Evolutionary conservation across 2,329 filamentous ascomycete genomes (phyloP).

Genomic region (Hypoxylon sp.): DNA sequence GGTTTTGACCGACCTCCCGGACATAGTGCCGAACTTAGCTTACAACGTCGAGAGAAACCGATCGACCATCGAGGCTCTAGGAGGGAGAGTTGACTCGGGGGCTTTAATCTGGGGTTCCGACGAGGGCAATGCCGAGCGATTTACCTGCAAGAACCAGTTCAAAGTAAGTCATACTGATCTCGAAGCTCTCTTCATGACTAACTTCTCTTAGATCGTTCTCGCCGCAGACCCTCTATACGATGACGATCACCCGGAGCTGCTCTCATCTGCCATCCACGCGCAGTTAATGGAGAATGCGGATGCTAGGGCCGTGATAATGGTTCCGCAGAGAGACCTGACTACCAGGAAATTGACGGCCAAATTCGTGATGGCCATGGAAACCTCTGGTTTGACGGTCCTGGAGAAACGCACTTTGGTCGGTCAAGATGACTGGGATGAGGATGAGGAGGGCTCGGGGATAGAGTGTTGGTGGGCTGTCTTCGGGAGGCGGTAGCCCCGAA

Average conservation of each 20-base stretch:
- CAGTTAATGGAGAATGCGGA: constrained; percentile 72
- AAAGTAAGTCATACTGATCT: constrained; percentile 56
- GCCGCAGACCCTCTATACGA: constrained; percentile 92
- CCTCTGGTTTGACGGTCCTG: constrained; percentile 63
- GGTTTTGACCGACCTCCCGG: constrained; percentile 84
- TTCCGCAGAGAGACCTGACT: constrained; percentile 82
- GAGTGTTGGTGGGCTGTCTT: constrained; percentile 80
- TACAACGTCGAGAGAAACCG: constrained; percentile 79
- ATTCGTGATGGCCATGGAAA: constrained; percentile 74
- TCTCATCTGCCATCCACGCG: constrained; percentile 77
- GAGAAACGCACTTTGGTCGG: constrained; percentile 75
- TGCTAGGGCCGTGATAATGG: constrained; percentile 81
- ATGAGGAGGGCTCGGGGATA: constrained; percentile 64
- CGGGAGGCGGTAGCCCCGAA: constrained; percentile 42
- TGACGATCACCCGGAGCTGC: constrained; percentile 81
- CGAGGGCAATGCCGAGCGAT: constrained; percentile 61
- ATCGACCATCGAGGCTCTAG: constrained; percentile 65
- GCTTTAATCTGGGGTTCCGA: constrained; percentile 80
- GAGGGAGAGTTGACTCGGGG: constrained; percentile 72
- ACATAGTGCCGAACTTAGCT: constrained; percentile 86
- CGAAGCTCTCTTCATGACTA: constrained; percentile 21
- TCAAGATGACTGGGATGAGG: constrained; percentile 79
- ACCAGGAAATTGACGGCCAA: constrained; percentile 72
- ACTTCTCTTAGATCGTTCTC: constrained; percentile 73
- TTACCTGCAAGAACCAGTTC: constrained; percentile 66